Evolutionary conservation across 1,284 basidiomycete genomes (phyloP).

Genomic region (Papiliotrema terrestris): DNA sequence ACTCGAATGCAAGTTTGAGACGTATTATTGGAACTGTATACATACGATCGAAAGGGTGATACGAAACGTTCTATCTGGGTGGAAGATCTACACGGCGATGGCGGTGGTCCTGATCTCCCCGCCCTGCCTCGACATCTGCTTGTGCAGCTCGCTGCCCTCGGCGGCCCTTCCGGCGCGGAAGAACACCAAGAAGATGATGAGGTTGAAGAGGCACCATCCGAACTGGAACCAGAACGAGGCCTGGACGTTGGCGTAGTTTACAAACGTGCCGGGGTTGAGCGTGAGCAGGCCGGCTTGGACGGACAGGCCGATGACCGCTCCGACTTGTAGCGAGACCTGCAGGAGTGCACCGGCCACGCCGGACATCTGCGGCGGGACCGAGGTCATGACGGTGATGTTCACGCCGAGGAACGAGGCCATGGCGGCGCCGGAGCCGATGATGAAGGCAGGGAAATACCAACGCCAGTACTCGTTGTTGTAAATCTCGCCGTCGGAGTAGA

Average conservation of each 20-base stretch:
- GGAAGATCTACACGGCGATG: neutral
- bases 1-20: too few species aligned
- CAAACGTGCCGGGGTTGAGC: slow-evolving; percentile 28
- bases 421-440: slow-evolving; percentile 30
- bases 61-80: too few species aligned
- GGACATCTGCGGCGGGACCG: slow-evolving; percentile 30
- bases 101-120: neutral
- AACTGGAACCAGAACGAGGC: slow-evolving; percentile 37
- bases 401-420: slow-evolving; percentile 22
- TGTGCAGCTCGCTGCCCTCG: slow-evolving; percentile 2
- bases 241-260: slow-evolving; percentile 32
- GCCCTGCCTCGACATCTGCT: neutral
- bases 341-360: slow-evolving; percentile 41
- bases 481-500: slow-evolving; percentile 15
- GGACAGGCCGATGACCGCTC: slow-evolving; percentile 33
- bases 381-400: slow-evolving; percentile 29
- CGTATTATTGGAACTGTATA: too few species aligned
- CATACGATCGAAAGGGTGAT: too few species aligned
- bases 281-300: slow-evolving; percentile 44
- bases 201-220: slow-evolving; percentile 37
- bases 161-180: neutral
- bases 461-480: slow-evolving; percentile 37
- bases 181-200: neutral
- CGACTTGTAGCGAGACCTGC: slow-evolving; percentile 33
- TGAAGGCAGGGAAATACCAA: slow-evolving; percentile 32